These are phyloP conservation scores for Thermomucor indicae-seudaticae DNA, from an alignment of 371 early-diverging fungal species.

Conservation along the genomic window DNA sequence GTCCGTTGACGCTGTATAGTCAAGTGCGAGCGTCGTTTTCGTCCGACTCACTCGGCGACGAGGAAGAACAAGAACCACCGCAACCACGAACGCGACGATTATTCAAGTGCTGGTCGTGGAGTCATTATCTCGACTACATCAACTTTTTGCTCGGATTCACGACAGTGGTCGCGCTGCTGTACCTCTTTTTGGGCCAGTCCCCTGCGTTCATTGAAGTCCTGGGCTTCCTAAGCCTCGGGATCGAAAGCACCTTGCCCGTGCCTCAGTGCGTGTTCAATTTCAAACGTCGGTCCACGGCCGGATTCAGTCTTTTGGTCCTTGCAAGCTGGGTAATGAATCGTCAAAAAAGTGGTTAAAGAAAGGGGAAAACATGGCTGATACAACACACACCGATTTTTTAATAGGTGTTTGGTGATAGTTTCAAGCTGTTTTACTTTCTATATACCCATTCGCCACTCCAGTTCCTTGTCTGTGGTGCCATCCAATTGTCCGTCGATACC, in stretches of 20 bases:
- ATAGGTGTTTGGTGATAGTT: conserved; percentile 62
- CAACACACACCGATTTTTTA: neutral
- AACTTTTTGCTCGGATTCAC: conserved; percentile 42
- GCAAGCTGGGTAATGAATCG: conserved; percentile 48
- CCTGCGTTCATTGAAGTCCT: conserved; percentile 29
- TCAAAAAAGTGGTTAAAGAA: neutral
- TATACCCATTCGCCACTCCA: conserved; percentile 54
- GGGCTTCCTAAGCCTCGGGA: conserved; percentile 46
- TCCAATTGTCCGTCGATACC: conserved; percentile 60
- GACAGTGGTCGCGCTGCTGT: conserved; percentile 24
- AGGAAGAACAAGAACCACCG: conserved; percentile 12
- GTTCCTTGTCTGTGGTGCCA: conserved; percentile 57
- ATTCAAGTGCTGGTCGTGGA: conserved; percentile 33
- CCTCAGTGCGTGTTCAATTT: conserved; percentile 57
- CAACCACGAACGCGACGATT: conserved; percentile 6
- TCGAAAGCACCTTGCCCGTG: conserved; percentile 59
- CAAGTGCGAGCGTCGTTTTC: conserved; percentile 13
- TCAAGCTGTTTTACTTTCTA: conserved; percentile 62
- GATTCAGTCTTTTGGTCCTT: conserved; percentile 49
- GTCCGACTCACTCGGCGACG: conserved; percentile 8
- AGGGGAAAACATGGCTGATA: neutral
- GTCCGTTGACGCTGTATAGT: conserved; percentile 14
- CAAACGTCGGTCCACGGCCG: conserved; percentile 47
- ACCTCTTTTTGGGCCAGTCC: conserved; percentile 30
- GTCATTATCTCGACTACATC: conserved; percentile 39